Base-by-base conservation (phyloP, 257 asterid species). In the Nicotiana tomentosiformis region DNA sequence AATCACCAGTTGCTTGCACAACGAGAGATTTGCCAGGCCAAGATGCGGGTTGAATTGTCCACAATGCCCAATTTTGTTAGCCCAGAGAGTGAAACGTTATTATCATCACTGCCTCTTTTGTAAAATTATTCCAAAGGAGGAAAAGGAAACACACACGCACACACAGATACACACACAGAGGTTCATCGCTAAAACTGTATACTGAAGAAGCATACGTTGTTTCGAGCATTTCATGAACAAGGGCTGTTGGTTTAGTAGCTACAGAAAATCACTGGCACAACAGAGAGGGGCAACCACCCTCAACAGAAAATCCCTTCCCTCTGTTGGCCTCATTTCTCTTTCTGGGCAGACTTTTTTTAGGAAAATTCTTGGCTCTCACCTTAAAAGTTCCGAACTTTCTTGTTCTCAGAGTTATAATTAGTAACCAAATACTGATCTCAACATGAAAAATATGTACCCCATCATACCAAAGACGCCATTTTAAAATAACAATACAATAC, bases 261-360 rank as follows among this genome's bases (percentile, higher is more conserved):
- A 39, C 20, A 18, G 57, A 69, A 72, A 69, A 69, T 69, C n/a
- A 20, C 6, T 18, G 77, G 77, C 77, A 1, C 6, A n/a, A 69
- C 77, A 39, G 18, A 69, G 77, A 69, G 77, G 53, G 77, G 77
- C 33, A 69, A 69, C 77, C 77, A 20, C 57, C 77, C 56, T 69
- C 35, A 11, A 20, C 18, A 33, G 4, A 32, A 66, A 66, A 66
- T 66, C 26, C 49, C 74, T 32, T 66, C 74, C 35, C 49, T 66
- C 49, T 15, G 17, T 16, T 66, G 17, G 17, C 49, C 76, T 66
- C 76, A 16, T 66, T 66, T 66, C 76, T 37, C 17, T 35, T 37
- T 68, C 49, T 68, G 55, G n/a, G 12, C 55, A 4, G 8, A 60
- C 11, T 3, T 60, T 9, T 20, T n/a, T 11, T 56, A 16, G 23